Evolutionary conservation across 176 grass and related monocot species (phyloP).

Genomic region (Sorghum bicolor): DNA sequence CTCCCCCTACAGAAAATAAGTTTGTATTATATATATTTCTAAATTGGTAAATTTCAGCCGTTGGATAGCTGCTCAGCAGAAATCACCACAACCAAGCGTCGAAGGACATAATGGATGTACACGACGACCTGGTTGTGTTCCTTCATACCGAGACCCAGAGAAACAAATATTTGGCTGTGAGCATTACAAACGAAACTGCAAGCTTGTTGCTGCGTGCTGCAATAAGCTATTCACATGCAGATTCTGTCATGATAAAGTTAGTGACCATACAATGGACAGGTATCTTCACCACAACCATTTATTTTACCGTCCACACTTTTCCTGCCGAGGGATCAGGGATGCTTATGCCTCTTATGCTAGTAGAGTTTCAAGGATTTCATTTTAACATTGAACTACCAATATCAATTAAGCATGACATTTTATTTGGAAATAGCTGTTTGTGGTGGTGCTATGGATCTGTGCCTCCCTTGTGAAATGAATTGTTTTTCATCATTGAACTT

Average conservation of each 20-base stretch:
- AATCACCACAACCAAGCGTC: constrained; percentile 41
- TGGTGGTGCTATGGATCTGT: background rate
- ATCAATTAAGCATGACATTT: background rate
- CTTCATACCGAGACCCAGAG: constrained; percentile 62
- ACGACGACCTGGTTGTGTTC: constrained; percentile 42
- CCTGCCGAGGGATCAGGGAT: background rate
- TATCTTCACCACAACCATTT: constrained; percentile 22
- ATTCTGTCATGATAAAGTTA: constrained; percentile 94
- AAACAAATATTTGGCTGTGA: constrained; percentile 82
- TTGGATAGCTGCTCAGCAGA: constrained; percentile 93
- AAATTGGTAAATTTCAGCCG: constrained; percentile 53
- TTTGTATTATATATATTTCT: background rate
- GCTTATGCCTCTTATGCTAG: background rate
- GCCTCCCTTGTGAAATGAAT: background rate
- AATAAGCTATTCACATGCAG: constrained; percentile 90
- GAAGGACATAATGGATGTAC: constrained; percentile 26
- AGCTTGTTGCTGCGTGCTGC: constrained; percentile 82
- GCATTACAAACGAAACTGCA: constrained; percentile 94
- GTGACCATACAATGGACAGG: constrained; percentile 89
- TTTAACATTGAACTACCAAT: background rate
- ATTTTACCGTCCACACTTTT: background rate
- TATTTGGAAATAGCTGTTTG: background rate
- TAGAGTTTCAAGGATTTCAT: background rate
- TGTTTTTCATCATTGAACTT: background rate
- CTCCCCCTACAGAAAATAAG: background rate